Conservation (phyloP, 2,329 filamentous ascomycete genomes). For the Cladosporium colombiae region DNA sequence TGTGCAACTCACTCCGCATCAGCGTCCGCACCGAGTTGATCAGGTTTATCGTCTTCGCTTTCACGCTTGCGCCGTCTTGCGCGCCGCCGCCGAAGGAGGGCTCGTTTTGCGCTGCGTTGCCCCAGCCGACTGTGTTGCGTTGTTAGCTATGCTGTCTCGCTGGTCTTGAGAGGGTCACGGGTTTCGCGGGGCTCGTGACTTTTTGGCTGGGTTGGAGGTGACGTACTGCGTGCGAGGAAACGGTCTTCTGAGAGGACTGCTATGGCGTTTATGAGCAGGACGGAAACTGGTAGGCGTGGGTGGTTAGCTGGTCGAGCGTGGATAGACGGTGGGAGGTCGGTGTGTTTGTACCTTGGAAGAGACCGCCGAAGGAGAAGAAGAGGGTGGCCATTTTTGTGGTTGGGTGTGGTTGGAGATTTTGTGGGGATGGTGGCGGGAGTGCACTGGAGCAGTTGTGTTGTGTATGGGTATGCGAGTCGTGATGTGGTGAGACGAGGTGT, state of each 20-base stretch:
- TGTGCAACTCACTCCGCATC: constrained; percentile 76
- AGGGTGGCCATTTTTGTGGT: constrained; percentile 43
- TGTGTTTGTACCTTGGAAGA: constrained; percentile 66
- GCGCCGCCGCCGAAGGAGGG: constrained; percentile 76
- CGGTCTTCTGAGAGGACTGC: constrained; percentile 93
- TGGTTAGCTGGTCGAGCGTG: constrained; percentile 16
- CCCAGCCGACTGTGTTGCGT: constrained; percentile 71
- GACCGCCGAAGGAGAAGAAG: constrained; percentile 67
- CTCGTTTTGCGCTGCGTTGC: constrained; percentile 56
- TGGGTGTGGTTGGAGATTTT: background rate
- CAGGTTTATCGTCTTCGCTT: constrained; percentile 83
- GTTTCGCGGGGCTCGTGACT: background rate
- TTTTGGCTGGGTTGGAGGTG: background rate
- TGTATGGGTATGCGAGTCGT: constrained; percentile 11
- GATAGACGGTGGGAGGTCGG: background rate
- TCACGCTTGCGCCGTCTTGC: constrained; percentile 73
- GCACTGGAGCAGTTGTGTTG: background rate
- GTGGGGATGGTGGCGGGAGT: background rate
- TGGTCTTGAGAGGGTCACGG: background rate
- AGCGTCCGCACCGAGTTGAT: constrained; percentile 88
- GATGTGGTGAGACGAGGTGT: constrained; percentile 13
- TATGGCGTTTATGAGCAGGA: constrained; percentile 91
- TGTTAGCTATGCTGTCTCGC: constrained; percentile 1
- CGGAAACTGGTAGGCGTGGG: constrained; percentile 57
- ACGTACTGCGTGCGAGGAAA: constrained; percentile 78